Evolutionary conservation across 179 eudicot species (phyloP).

Genomic region (Silene coronaria): DNA sequence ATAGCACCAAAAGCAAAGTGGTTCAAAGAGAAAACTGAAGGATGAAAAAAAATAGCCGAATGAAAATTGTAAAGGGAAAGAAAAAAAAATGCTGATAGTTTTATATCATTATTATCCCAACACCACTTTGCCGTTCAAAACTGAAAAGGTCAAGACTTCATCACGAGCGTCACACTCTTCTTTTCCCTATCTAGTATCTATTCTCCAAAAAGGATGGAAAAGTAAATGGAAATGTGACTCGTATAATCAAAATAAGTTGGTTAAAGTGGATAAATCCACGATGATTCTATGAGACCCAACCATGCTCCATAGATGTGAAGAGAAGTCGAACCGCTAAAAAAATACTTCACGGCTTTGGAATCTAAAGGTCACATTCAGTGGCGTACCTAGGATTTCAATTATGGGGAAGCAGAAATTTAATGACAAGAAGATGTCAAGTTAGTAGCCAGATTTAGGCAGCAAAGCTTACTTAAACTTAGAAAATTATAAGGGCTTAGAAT

Average conservation of each 20-base stretch:
- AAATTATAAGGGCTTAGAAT: no score
- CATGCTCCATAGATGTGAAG: not conserved
- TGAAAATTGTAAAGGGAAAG: no score
- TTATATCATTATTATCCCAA: not conserved
- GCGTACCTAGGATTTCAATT: no score
- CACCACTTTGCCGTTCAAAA: not conserved
- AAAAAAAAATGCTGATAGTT: not conserved
- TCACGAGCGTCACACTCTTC: not conserved
- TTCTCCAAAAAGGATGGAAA: not conserved
- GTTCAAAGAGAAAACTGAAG: no score
- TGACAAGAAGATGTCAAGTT: no score
- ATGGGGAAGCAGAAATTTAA: no score
- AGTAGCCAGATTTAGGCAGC: no score
- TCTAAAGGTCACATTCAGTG: not conserved
- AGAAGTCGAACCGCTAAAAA: not conserved
- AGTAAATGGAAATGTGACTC: not conserved
- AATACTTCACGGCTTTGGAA: not conserved
- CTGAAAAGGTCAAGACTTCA: not conserved
- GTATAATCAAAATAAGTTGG: not conserved
- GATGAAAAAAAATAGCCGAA: no score
- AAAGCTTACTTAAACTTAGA: no score
- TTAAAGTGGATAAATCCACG: not conserved
- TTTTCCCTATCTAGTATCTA: no score
- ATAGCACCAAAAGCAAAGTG: no score
- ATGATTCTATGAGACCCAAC: not conserved